Percentiles rank a stretch among this genome's conserved stretches.
Evolutionary conservation across 2,329 filamentous ascomycete species (phyloP).

Genomic region (Polytolypa hystricis): DNA sequence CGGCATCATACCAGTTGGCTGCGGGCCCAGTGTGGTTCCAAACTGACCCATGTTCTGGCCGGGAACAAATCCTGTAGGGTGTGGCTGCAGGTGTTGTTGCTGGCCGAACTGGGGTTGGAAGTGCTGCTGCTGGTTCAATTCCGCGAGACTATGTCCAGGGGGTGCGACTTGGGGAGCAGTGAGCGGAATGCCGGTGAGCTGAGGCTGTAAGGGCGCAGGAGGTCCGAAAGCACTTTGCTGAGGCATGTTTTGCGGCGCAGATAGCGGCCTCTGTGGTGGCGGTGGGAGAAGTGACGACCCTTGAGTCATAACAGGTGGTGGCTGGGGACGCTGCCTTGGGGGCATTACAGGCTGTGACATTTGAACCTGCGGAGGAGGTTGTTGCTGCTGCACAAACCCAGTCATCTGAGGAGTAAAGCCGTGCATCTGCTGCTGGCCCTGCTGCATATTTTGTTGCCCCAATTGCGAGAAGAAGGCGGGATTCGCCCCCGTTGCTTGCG

Average conservation of each 20-base stretch:
- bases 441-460: slow-evolving; percentile 16
- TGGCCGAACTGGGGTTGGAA: slow-evolving; percentile 47
- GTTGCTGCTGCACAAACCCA: slow-evolving; percentile 26
- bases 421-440: slow-evolving; percentile 6
- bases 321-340: slow-evolving; percentile 57
- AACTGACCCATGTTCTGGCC: slow-evolving; percentile 23
- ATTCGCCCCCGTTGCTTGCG: slow-evolving; percentile 31
- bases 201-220: slow-evolving; percentile 61
- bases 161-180: slow-evolving; percentile 50
- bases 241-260: slow-evolving; percentile 68
- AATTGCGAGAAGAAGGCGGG: slow-evolving; percentile 43
- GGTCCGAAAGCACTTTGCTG: slow-evolving; percentile 62
- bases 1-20: slow-evolving; percentile 30
- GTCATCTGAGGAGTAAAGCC: slow-evolving; percentile 28
- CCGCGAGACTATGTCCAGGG: slow-evolving; percentile 64
- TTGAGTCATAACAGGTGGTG: slow-evolving; percentile 52
- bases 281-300: slow-evolving; percentile 61
- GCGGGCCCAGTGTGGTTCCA: slow-evolving; percentile 13
- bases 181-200: slow-evolving; percentile 64
- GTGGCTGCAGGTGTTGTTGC: slow-evolving; percentile 44
- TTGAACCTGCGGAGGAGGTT: slow-evolving; percentile 21
- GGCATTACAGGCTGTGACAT: slow-evolving; percentile 27
- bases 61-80: slow-evolving; percentile 50
- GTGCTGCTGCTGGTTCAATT: slow-evolving; percentile 54
- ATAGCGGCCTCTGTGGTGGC: slow-evolving; percentile 69